Evolutionary conservation across 768 basidiomycete species (phyloP).

Genomic region (Phallus indusiatus): DNA sequence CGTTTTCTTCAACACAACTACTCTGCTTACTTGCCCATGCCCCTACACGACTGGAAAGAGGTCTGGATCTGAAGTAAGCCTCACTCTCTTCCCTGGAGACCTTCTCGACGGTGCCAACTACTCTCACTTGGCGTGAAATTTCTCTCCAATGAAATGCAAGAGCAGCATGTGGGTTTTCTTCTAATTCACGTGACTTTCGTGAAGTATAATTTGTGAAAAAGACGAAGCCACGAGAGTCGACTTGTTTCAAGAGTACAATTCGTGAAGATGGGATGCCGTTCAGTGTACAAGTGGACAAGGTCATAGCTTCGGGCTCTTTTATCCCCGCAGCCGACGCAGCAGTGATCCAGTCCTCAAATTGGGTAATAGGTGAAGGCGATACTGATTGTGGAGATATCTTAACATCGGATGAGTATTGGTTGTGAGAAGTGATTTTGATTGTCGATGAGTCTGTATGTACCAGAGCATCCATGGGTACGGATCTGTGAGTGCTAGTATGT

Average conservation of each 20-base stretch:
- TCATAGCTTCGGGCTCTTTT: slow-evolving; percentile 85
- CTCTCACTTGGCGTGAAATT: slow-evolving; percentile 68
- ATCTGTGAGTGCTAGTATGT: neutral
- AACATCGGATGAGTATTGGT: slow-evolving; percentile 67
- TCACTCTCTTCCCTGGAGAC: slow-evolving; percentile 62
- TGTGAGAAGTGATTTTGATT: slow-evolving; percentile 60
- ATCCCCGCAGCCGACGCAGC: slow-evolving; percentile 48
- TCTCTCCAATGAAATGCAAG: slow-evolving; percentile 91
- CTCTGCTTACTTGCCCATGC: slow-evolving; percentile 95
- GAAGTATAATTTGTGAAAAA: slow-evolving; percentile 98
- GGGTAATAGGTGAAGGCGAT: slow-evolving; percentile 60
- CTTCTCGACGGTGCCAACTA: slow-evolving; percentile 80
- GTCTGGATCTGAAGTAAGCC: slow-evolving; percentile 75
- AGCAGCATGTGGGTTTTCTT: slow-evolving; percentile 67
- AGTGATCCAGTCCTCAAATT: slow-evolving; percentile 84
- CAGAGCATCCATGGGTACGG: neutral
- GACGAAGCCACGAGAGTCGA: slow-evolving; percentile 83
- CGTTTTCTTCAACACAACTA: slow-evolving; percentile 61
- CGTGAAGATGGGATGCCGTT: slow-evolving; percentile 77
- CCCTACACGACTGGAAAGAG: slow-evolving; percentile 75
- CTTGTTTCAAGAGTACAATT: slow-evolving; percentile 85
- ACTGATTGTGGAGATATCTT: slow-evolving; percentile 55
- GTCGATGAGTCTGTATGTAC: slow-evolving; percentile 4
- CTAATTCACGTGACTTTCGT: slow-evolving; percentile 79
- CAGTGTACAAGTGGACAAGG: slow-evolving; percentile 59